Base-by-base conservation (phyloP, 208 protist species). In the Acanthamoeba lenticulata region DNA sequence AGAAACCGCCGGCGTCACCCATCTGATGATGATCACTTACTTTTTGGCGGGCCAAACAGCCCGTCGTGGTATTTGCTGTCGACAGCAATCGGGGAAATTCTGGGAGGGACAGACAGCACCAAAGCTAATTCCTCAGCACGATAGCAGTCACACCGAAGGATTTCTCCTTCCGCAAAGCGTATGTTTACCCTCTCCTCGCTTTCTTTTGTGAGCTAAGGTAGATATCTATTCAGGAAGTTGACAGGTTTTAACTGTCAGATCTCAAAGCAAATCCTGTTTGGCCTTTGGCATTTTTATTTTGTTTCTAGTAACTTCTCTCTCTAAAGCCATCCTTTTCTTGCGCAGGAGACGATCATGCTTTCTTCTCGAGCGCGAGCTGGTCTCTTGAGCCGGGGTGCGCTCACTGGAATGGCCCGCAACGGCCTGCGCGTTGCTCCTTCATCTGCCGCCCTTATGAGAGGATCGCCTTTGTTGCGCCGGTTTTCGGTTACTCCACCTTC, bases 1-100 rank as follows among this genome's bases (percentile, higher is more conserved):
- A 85, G 74, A 85, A 85, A 52, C 74, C 74, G 21, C 42, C 74
- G 19, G 72, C 72, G 38, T 55, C 74, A 21, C 42, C 74, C 74
- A 85, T 85, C 21, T 3, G 21, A 60, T 21, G 15, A 27, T 60
- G 15, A 60, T 11, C 52, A 21, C 52, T 11, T 60, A 60, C 52
- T 60, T 21, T 60, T 60, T 21, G 52, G 52, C 11, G 52, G 21
- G 52, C 21, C 15, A 60, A n/a, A n/a, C n/a, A n/a, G n/a, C n/a
- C n/a, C n/a, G n/a, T n/a, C n/a, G n/a, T n/a, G n/a, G n/a, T n/a
- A n/a, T n/a, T n/a, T n/a, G n/a, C n/a, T n/a, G n/a, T n/a, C n/a
- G n/a, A n/a, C n/a, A n/a, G n/a, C n/a, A n/a, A n/a, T n/a, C n/a
- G n/a, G n/a, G n/a, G n/a, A n/a, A n/a, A n/a, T n/a, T n/a, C n/a